Evolutionary conservation across 208 protist genomes (phyloP), one percentile per base, ranked within the genome.

Genomic region (Acanthamoeba divionensis): DNA sequence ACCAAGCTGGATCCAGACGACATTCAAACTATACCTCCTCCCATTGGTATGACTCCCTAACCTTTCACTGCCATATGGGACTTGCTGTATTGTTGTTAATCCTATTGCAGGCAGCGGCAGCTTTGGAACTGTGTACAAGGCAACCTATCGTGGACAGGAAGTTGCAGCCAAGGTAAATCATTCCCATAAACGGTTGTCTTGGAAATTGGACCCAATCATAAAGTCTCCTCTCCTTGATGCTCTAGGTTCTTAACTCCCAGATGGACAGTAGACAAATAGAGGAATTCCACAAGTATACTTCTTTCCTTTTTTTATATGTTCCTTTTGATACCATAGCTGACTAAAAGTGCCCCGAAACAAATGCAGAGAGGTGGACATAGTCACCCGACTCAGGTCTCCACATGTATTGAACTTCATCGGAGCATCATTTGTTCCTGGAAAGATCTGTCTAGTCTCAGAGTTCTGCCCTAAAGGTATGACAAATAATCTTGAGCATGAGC

Each of bases 121-220:
- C 50, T 83, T 83, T 38, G 73, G 73, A 18, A 83, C 73, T 29
- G 73, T 83, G 73, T 83, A 62, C 73, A 83, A 83, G 73, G 73
- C 73, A 18, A 83, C 41, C 48, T 83, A 83, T 21, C 73, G 73
- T n/a, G 73, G 73, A 60, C 73, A 83, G 50, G 73, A 83, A 54
- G 73, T 83, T 47, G 73, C 73, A 10, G 73, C 73, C 73, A 83
- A 83, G 73, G 31, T 83, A 21, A 47, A 65, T 54, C 57, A 83
- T 54, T 83, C 73, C 18, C 73, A 83, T 47, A 83, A 65, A 54
- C 3, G 4, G n/a, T 1, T 73, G 65, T 4, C 65, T 18, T 12
- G 7, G 6, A 44, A 3, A 45, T 13, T n/a, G 7, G 8, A 73
- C 31, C 38, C n/a, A 26, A 41, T 52, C 38, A 26, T 52, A 12